Evolutionary conservation across 2,329 filamentous ascomycete genomes (phyloP).

Genomic region (Trichoderma sp.): DNA sequence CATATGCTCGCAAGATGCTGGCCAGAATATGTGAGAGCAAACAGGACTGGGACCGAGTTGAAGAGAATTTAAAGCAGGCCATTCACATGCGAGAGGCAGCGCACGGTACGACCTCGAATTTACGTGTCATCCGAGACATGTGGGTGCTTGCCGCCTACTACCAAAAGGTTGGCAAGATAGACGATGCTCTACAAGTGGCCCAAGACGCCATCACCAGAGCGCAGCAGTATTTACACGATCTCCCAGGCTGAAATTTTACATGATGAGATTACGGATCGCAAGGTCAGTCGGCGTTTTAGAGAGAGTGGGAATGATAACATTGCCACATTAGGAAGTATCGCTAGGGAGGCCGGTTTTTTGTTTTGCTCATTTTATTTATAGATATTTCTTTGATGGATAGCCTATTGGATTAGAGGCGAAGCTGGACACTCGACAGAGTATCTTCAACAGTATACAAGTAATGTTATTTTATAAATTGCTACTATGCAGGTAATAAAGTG

Average conservation of each 20-base stretch:
- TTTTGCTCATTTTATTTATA: background rate
- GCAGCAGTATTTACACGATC: slow-evolving; percentile 30
- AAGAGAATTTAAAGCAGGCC: slow-evolving; percentile 35
- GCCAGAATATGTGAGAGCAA: slow-evolving; percentile 35
- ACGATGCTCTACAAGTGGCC: slow-evolving; percentile 30
- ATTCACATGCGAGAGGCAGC: slow-evolving; percentile 37
- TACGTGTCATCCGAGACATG: slow-evolving; percentile 40
- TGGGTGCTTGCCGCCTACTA: slow-evolving; percentile 39
- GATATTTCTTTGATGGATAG: background rate
- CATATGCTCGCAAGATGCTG: slow-evolving; percentile 40
- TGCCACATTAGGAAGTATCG: background rate
- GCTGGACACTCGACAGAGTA: background rate
- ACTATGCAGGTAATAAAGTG: background rate
- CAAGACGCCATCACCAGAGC: slow-evolving; percentile 36
- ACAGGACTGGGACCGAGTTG: slow-evolving; percentile 34
- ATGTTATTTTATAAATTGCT: background rate
- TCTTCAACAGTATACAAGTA: background rate
- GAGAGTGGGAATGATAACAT: background rate
- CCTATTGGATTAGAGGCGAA: background rate
- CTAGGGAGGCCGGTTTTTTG: background rate
- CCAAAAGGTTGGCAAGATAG: slow-evolving; percentile 31
- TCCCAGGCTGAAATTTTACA: slow-evolving; percentile 22
- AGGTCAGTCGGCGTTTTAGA: slow-evolving; percentile 8
- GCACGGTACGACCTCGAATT: slow-evolving; percentile 35
- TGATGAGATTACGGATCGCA: slow-evolving; percentile 7